These are phyloP conservation scores for Naganishia liquefaciens DNA, from an alignment of 1,284 basidiomycete genomes.

Conservation along the genomic window DNA sequence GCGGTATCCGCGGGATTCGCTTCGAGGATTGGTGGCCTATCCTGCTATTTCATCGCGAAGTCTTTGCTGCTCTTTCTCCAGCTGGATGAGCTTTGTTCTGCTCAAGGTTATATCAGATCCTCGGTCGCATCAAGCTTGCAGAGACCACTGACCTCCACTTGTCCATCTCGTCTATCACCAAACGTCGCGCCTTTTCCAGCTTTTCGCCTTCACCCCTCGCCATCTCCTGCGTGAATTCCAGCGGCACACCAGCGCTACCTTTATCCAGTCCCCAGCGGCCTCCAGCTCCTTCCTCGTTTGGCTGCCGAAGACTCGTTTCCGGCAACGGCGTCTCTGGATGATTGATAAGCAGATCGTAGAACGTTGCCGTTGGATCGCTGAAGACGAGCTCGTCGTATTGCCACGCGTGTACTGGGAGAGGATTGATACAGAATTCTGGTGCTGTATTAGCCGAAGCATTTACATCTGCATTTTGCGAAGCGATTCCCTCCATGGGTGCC, in stretches of 20 bases:
- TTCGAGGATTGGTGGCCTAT: neutral
- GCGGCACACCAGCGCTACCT: constrained; percentile 54
- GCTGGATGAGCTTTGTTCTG: constrained; percentile 34
- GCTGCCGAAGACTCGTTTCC: constrained; percentile 58
- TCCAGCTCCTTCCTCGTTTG: constrained; percentile 41
- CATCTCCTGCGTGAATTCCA: constrained; percentile 80
- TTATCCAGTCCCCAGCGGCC: constrained; percentile 30
- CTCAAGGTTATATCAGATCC: neutral
- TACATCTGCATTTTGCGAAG: neutral
- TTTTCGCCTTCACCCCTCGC: constrained; percentile 80
- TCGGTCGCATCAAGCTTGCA: neutral
- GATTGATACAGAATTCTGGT: constrained; percentile 24
- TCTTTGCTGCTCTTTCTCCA: constrained; percentile 33
- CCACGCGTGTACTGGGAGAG: constrained; percentile 83
- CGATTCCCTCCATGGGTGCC: constrained; percentile 28
- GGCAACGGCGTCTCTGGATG: constrained; percentile 83
- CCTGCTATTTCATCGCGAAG: constrained; percentile 27
- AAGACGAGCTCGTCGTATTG: constrained; percentile 99
- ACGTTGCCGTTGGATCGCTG: constrained; percentile 85
- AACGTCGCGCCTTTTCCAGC: constrained; percentile 73
- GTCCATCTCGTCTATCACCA: constrained; percentile 58
- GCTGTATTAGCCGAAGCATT: neutral
- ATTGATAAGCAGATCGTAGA: constrained; percentile 77
- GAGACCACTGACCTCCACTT: constrained; percentile 48
- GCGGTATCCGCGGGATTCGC: neutral